A percentile compares a stretch with the other conserved stretches of the same genome.
Conservation (phyloP, 2,329 filamentous ascomycete genomes). For the Cadophora malorum region DNA sequence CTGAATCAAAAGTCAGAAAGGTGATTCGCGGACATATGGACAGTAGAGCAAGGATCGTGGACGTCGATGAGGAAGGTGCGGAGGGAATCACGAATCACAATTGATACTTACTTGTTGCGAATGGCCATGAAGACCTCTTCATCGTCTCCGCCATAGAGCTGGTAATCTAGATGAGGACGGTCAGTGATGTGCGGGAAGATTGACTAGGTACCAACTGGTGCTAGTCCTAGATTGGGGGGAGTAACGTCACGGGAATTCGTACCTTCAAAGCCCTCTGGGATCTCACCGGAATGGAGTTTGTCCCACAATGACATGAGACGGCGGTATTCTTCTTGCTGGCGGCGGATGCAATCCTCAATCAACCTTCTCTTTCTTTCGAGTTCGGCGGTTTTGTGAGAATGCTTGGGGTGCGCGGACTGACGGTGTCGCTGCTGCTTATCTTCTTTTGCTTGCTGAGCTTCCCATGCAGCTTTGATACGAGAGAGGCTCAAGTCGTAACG, state of each 20-base stretch:
- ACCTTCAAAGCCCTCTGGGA: slow-evolving; percentile 22
- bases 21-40: not conserved
- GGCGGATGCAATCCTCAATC: not conserved
- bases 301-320: slow-evolving; percentile 6
- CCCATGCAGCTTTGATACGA: slow-evolving; percentile 14
- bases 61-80: not conserved
- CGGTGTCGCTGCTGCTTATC: slow-evolving; percentile 11
- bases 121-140: slow-evolving; percentile 15
- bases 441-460: slow-evolving; percentile 16
- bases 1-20: not conserved
- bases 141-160: slow-evolving; percentile 16
- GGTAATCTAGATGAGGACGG: slow-evolving; percentile 2
- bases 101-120: slow-evolving; percentile 3
- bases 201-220: not conserved
- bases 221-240: not conserved
- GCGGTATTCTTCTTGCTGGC: slow-evolving; percentile 2
- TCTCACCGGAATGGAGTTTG: not conserved
- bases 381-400: not conserved
- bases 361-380: slow-evolving; percentile 14
- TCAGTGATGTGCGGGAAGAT: not conserved
- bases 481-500: not conserved
- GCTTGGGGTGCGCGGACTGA: slow-evolving; percentile 1
- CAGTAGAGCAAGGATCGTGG: not conserved
- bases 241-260: not conserved
- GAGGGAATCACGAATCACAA: not conserved